phyloP scores from a whole-genome alignment of 306 rosid genomes.

The Glycine tomentella region DNA sequence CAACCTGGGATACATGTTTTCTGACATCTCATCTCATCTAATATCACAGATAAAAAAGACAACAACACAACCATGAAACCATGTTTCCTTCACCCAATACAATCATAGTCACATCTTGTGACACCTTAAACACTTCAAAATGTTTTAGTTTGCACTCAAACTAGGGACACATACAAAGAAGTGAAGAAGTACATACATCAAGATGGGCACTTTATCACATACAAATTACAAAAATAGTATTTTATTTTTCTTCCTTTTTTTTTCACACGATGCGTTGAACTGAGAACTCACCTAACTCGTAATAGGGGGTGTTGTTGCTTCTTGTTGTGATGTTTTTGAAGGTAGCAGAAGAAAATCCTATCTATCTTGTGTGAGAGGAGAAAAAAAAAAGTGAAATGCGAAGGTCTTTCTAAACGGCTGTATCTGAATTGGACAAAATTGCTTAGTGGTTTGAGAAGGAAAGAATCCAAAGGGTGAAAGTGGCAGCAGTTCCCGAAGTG shows the following conservation, averaged over 20 bases:
- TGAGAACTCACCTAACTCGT: conserved; percentile 58
- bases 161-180: conserved; percentile 42
- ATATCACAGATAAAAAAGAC: conserved; percentile 48
- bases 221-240: neutral
- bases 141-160: conserved; percentile 24
- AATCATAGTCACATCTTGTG: conserved; percentile 50
- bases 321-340: neutral
- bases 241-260: neutral
- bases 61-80: conserved; percentile 8
- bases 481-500: conserved; percentile 51
- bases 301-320: neutral
- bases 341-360: neutral
- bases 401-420: neutral
- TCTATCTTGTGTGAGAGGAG: neutral
- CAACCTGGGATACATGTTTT: conserved; percentile 46
- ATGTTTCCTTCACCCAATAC: conserved; percentile 46
- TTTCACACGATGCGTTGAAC: conserved; percentile 24
- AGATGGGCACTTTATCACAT: conserved; percentile 1
- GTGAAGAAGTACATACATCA: conserved; percentile 9
- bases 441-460: conserved; percentile 47
- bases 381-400: conserved; percentile 59
- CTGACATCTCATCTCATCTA: conserved; percentile 52
- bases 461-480: conserved; percentile 57
- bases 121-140: conserved; percentile 12
- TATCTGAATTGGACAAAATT: conserved; percentile 18